Conservation (phyloP, 2,329 filamentous ascomycete genomes). For the Drechslerella dactyloides region DNA sequence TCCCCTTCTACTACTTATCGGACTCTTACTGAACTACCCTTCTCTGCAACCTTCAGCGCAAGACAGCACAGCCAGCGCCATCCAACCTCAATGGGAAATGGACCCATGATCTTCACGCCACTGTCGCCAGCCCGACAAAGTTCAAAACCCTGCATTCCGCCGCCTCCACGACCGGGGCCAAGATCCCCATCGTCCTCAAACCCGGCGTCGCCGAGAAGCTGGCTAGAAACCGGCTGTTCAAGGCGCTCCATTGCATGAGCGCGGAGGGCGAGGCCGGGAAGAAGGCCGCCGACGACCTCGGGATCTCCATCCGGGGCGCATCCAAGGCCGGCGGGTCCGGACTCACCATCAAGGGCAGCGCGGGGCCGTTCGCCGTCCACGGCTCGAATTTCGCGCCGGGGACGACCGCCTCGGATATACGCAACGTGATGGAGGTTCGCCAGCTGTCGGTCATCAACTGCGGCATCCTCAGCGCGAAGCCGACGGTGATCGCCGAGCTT, state of each 20-base stretch:
- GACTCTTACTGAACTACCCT: slow-evolving; percentile 41
- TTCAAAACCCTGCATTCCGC: slow-evolving; percentile 55
- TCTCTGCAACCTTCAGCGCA: slow-evolving; percentile 27
- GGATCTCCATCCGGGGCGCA: slow-evolving; percentile 57
- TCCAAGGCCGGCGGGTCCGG: slow-evolving; percentile 59
- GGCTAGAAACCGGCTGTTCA: slow-evolving; percentile 59
- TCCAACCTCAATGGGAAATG: slow-evolving; percentile 68
- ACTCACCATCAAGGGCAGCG: slow-evolving; percentile 75
- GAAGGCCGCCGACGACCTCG: slow-evolving; percentile 54
- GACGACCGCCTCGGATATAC: slow-evolving; percentile 81
- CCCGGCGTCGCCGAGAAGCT: slow-evolving; percentile 58
- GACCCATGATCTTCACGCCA: slow-evolving; percentile 71
- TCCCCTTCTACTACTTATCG: slow-evolving; percentile 14
- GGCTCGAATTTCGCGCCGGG: slow-evolving; percentile 83
- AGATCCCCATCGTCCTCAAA: slow-evolving; percentile 56
- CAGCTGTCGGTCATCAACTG: slow-evolving; percentile 70
- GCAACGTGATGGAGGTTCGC: slow-evolving; percentile 78
- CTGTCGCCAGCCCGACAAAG: slow-evolving; percentile 14
- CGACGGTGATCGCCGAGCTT: slow-evolving; percentile 79
- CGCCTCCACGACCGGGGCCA: slow-evolving; percentile 59
- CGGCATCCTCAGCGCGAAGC: slow-evolving; percentile 69
- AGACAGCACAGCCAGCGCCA: slow-evolving; percentile 26
- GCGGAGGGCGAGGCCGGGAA: slow-evolving; percentile 54
- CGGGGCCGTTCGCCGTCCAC: slow-evolving; percentile 74
- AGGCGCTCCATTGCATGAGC: slow-evolving; percentile 58